phyloP scores from a whole-genome alignment of 495 filamentous ascomycete species.

The Penicillium roqueforti region DNA sequence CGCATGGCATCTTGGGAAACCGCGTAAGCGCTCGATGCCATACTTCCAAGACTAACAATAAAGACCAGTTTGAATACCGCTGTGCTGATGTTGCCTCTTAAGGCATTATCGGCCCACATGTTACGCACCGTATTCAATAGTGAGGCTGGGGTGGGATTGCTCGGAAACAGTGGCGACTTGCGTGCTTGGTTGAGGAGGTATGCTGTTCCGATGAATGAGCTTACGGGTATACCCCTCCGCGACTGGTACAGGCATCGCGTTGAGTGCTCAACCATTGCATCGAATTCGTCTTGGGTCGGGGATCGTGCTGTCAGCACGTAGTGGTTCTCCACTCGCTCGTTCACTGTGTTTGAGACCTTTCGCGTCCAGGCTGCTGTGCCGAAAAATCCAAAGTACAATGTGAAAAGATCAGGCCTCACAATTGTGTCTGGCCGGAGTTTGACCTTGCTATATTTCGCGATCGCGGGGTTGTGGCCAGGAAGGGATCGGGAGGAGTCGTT shows the following conservation, averaged over 20 bases:
- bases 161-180: slow-evolving; percentile 6
- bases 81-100: background rate
- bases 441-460: slow-evolving; percentile 14
- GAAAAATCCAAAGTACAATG: slow-evolving; percentile 30
- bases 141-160: slow-evolving; percentile 6
- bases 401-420: slow-evolving; percentile 23
- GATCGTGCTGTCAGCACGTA: slow-evolving; percentile 22
- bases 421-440: slow-evolving; percentile 19
- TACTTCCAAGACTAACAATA: slow-evolving; percentile 6
- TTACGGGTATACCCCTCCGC: slow-evolving; percentile 20
- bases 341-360: slow-evolving; percentile 7
- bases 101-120: background rate
- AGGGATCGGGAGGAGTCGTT: background rate
- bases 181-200: slow-evolving; percentile 8
- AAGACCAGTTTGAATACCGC: slow-evolving; percentile 23
- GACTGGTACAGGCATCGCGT: slow-evolving; percentile 22
- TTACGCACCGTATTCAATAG: background rate
- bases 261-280: slow-evolving; percentile 26
- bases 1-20: slow-evolving; percentile 12
- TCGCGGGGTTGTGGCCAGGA: slow-evolving; percentile 8
- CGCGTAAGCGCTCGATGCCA: slow-evolving; percentile 8
- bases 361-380: slow-evolving; percentile 21
- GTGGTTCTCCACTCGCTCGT: slow-evolving; percentile 16
- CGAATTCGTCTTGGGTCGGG: slow-evolving; percentile 36
- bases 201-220: slow-evolving; percentile 8